Conservation (phyloP, 441 rosid species). For the Gossypium schwendimanii region DNA sequence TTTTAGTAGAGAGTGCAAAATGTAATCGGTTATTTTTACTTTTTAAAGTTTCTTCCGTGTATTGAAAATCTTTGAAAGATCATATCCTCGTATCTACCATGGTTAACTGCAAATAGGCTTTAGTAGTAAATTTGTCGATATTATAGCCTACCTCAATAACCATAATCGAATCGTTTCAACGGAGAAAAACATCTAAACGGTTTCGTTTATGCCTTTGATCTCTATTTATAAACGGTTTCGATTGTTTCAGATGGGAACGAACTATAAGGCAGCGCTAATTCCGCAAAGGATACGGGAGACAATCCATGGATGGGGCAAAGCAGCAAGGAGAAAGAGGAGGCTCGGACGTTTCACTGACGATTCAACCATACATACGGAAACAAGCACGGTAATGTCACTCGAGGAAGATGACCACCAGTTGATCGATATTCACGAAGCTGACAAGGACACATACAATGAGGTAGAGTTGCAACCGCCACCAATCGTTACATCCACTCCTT, state of each 20-base stretch:
- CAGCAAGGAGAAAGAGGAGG: conserved; percentile 67
- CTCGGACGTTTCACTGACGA: conserved; percentile 52
- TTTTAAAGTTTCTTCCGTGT: too few species aligned
- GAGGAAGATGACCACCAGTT: conserved; percentile 64
- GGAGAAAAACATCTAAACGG: background rate
- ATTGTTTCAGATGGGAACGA: conserved; percentile 78
- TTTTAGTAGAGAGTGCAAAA: too few species aligned
- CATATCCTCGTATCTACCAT: too few species aligned
- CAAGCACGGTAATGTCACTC: conserved; percentile 74
- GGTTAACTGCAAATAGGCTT: background rate
- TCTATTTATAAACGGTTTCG: background rate
- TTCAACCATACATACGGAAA: conserved; percentile 73
- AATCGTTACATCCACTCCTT: conserved; percentile 12
- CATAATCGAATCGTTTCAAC: background rate
- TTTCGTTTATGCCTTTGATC: background rate
- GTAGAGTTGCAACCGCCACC: conserved; percentile 51
- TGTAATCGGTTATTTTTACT: too few species aligned
- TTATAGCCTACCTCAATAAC: background rate
- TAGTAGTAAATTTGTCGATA: background rate
- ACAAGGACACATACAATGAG: conserved; percentile 17
- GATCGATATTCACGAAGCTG: conserved; percentile 43
- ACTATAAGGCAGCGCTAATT: conserved; percentile 83
- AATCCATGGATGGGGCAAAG: conserved; percentile 76
- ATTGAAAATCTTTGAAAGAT: too few species aligned
- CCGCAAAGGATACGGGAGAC: conserved; percentile 83